Base-by-base conservation (phyloP, 2,329 filamentous ascomycete genomes). In the Hypoxylon sp. region DNA sequence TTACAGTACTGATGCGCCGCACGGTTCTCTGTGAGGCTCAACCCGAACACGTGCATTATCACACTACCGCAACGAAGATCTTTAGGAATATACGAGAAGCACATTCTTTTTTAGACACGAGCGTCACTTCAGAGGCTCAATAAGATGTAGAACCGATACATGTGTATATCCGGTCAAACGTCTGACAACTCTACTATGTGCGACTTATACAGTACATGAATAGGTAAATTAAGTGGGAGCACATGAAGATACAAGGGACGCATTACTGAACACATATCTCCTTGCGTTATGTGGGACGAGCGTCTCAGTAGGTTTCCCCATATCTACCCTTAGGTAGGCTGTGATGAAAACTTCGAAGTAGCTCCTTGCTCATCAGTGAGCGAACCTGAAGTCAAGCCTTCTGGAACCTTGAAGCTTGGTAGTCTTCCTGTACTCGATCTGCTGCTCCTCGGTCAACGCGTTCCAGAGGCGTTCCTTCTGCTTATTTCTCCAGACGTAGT, bases 401-500 rank as follows among this genome's bases (percentile, higher is more conserved):
- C 65, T 65, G 12, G 67, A 70, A 14, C 67, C 67, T 39, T 70
- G 67, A 2, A 70, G 29, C 39, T 63, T 70, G 8, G 67, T 70
- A 7, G 61, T 70, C 59, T 63, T 69, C 58, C 74, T 76, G 71
- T 89, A 89, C 19, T 80, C 67, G 1, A 76, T 75, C 71, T 81
- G 80, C 71, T 87, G 81, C 16, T 84, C 81, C 39, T 79, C 76
- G 6, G 74, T 82, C 80, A 88, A 82, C 6, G 75, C 75, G 14
- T 79, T 76, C 85, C 86, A 88, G 14, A 79, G 73, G 29, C 63
- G 69, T 9, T 85, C 83, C 46, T 81, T 80, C 64, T 75, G 78
- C 68, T 76, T 78, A 66, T 89, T 88, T 11, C 83, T 78, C 67
- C 71, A 75, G 2, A 84, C 73, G 68, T 89, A 89, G 69, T 85